phyloP scores from a whole-genome alignment of 192 early-diverging fungal genomes.

The Podila epicladia region DNA sequence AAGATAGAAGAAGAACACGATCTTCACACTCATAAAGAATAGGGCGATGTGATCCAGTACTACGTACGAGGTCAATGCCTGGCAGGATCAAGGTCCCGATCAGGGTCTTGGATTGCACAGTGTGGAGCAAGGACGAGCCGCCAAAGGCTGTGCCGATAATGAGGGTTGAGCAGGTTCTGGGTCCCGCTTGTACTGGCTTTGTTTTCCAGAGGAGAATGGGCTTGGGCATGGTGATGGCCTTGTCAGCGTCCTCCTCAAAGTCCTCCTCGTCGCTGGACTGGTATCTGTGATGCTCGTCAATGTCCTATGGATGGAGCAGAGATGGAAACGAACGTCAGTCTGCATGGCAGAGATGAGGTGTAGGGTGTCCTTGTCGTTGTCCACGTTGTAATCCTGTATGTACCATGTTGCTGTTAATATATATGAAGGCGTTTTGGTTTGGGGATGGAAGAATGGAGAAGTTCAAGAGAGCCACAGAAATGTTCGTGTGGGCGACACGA shows the following conservation, averaged over 20 bases:
- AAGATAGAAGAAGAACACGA: background rate
- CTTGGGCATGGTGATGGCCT: constrained; percentile 43
- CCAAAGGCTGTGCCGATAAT: constrained; percentile 40
- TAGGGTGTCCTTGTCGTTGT: too few relatives aligned
- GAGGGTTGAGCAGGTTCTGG: constrained; percentile 18
- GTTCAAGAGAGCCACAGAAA: background rate
- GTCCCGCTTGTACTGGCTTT: background rate
- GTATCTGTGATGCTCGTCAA: constrained; percentile 43
- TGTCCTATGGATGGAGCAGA: background rate
- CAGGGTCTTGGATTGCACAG: constrained; percentile 25
- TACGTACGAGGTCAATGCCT: constrained; percentile 26
- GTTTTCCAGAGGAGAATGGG: constrained; percentile 32
- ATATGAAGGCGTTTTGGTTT: too few relatives aligned
- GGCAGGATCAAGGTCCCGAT: constrained; percentile 30
- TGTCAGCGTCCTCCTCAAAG: constrained; percentile 27
- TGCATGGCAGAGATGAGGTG: background rate
- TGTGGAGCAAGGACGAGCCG: constrained; percentile 27
- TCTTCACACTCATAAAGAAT: background rate
- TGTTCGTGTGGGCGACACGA: background rate
- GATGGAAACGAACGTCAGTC: background rate
- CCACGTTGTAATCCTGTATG: too few relatives aligned
- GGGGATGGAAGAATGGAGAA: too few relatives aligned
- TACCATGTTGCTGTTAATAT: too few relatives aligned
- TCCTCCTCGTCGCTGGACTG: constrained; percentile 51
- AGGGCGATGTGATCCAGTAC: background rate